A percentile compares a stretch with the other conserved stretches of the same genome.
Conservation (phyloP, 2,329 filamentous ascomycete genomes). For the Aspergillus vadensis region DNA sequence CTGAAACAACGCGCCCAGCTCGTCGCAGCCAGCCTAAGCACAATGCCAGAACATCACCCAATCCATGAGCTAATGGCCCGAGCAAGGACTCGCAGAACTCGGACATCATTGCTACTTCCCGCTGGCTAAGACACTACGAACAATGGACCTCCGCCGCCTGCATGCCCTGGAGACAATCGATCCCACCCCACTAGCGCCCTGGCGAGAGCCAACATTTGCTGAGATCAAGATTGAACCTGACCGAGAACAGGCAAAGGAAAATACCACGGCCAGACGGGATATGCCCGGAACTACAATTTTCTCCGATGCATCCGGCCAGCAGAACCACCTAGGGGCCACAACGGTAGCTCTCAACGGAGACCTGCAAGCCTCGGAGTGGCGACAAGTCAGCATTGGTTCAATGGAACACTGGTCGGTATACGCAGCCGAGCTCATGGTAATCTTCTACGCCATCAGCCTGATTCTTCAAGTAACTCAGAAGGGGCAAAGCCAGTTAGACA, state of each 20-base stretch:
- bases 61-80: slow-evolving; percentile 14
- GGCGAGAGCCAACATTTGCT: no score
- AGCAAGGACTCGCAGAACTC: not conserved
- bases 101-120: no score
- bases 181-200: no score
- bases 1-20: slow-evolving; percentile 14
- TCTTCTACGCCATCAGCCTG: slow-evolving; percentile 18
- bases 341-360: slow-evolving; percentile 14
- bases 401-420: slow-evolving; percentile 20
- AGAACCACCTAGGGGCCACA: no score
- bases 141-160: no score
- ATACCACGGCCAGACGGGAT: no score
- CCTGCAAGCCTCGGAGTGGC: slow-evolving; percentile 9
- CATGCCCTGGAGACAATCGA: no score
- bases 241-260: no score
- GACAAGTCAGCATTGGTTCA: slow-evolving; percentile 14
- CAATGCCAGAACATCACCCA: slow-evolving; percentile 20
- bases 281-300: no score
- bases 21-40: slow-evolving; percentile 14
- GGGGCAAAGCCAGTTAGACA: not conserved
- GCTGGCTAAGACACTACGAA: no score
- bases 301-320: no score
- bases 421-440: slow-evolving; percentile 19
- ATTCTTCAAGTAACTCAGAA: not conserved
- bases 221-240: no score